Percentiles rank a stretch among this genome's conserved stretches.
phyloP scores from a whole-genome alignment of 176 grass and related monocot genomes.

The Zea luxurians region DNA sequence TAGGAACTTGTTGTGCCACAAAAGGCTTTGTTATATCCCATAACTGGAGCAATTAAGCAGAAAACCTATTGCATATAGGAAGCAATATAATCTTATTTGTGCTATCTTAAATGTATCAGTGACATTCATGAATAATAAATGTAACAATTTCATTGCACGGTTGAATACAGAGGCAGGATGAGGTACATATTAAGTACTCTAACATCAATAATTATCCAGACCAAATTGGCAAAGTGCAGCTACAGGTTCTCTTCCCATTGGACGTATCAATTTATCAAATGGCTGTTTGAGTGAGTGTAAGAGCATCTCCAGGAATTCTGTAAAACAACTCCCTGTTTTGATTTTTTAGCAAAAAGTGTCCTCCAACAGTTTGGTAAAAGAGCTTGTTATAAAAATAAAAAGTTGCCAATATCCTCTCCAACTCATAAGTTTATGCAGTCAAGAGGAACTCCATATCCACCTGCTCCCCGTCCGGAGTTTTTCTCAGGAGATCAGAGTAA shows the following conservation, averaged over 20 bases:
- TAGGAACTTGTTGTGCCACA: background rate
- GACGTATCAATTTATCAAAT: background rate
- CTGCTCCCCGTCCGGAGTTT: background rate
- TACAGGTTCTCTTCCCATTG: background rate
- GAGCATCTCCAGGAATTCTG: background rate
- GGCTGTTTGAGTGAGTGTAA: background rate
- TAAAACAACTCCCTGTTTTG: background rate
- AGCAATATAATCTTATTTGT: background rate
- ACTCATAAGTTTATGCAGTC: background rate
- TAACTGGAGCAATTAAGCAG: background rate
- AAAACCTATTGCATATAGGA: background rate
- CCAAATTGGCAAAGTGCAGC: conserved; percentile 9
- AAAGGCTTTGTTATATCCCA: conserved; percentile 14
- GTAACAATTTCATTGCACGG: background rate
- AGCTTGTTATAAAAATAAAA: background rate
- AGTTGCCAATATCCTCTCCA: background rate
- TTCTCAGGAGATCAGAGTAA: background rate
- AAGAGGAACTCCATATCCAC: background rate
- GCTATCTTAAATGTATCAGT: background rate
- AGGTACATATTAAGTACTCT: background rate
- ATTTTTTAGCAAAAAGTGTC: background rate
- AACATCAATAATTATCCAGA: background rate
- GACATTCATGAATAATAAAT: background rate
- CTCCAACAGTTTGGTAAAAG: background rate
- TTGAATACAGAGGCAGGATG: background rate